Evolutionary conservation across 805 yeast species (phyloP).

Genomic region (Metschnikowia drakensbergensis): DNA sequence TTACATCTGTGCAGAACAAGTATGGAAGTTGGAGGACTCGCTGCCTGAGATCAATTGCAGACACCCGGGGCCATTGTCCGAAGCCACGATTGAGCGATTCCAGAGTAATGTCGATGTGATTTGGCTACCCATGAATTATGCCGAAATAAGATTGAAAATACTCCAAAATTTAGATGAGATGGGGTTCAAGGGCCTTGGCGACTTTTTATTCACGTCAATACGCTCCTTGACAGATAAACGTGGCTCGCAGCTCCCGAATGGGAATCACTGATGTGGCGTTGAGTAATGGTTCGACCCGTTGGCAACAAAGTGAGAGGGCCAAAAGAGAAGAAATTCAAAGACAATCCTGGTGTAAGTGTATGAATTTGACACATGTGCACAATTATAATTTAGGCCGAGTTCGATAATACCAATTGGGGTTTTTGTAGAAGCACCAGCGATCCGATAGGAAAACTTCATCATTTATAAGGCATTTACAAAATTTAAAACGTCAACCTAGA

Average conservation of each 20-base stretch:
- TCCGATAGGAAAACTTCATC: too few relatives aligned
- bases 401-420: too few relatives aligned
- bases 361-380: too few relatives aligned
- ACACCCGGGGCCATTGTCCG: constrained; percentile 53
- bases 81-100: constrained; percentile 35
- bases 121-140: constrained; percentile 42
- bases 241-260: neutral
- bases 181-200: constrained; percentile 49
- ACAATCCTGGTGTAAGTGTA: too few relatives aligned
- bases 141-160: constrained; percentile 44
- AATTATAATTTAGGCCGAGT: too few relatives aligned
- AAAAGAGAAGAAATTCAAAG: too few relatives aligned
- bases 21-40: constrained; percentile 47
- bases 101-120: constrained; percentile 21
- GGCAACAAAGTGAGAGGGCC: too few relatives aligned
- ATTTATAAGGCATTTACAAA: too few relatives aligned
- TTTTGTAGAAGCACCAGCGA: too few relatives aligned
- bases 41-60: constrained; percentile 29
- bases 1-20: constrained; percentile 38
- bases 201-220: constrained; percentile 51
- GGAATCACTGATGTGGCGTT: neutral
- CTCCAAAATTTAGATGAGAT: constrained; percentile 37
- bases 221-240: constrained; percentile 36
- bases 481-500: neutral
- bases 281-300: too few relatives aligned